A percentile compares a stretch with the other conserved stretches of the same genome.
Evolutionary conservation across 768 basidiomycete species (phyloP).

Genomic region (Hygrocybe coccinea): DNA sequence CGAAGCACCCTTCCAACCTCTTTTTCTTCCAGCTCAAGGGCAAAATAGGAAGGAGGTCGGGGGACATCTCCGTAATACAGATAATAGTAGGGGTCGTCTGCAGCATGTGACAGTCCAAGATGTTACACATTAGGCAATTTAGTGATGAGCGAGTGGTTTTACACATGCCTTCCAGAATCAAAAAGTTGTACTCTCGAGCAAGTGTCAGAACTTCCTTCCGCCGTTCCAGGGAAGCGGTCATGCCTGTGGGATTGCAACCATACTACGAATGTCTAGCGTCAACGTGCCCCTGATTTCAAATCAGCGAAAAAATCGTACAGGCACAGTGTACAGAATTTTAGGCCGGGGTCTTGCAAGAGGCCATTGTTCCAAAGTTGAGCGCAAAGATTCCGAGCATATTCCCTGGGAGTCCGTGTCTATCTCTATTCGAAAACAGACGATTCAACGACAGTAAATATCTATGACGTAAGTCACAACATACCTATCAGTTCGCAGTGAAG

Average conservation of each 20-base stretch:
- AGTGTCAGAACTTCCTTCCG: constrained; percentile 68
- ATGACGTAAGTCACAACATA: too few species aligned
- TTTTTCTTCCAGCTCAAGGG: constrained; percentile 62
- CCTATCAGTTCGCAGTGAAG: constrained; percentile 58
- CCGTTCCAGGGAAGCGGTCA: constrained; percentile 65
- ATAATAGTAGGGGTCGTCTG: constrained; percentile 79
- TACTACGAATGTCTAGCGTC: constrained; percentile 40
- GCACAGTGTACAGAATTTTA: constrained; percentile 77
- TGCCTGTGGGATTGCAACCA: constrained; percentile 84
- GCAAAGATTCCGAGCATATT: constrained; percentile 54
- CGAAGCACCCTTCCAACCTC: constrained; percentile 76
- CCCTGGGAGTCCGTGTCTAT: constrained; percentile 74
- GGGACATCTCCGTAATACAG: constrained; percentile 66
- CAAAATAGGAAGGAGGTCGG: constrained; percentile 75
- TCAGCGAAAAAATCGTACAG: constrained; percentile 39
- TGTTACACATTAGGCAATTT: neutral
- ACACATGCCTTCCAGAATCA: constrained; percentile 76
- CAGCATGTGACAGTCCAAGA: neutral
- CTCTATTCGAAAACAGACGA: constrained; percentile 42
- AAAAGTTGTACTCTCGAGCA: constrained; percentile 65
- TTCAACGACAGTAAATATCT: too few species aligned
- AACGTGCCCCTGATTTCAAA: neutral
- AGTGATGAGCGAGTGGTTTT: neutral
- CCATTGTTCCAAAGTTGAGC: constrained; percentile 68
- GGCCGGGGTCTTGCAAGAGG: constrained; percentile 66